Base-by-base conservation (phyloP, 164 flowering plant species). In the Malania oleifera region DNA sequence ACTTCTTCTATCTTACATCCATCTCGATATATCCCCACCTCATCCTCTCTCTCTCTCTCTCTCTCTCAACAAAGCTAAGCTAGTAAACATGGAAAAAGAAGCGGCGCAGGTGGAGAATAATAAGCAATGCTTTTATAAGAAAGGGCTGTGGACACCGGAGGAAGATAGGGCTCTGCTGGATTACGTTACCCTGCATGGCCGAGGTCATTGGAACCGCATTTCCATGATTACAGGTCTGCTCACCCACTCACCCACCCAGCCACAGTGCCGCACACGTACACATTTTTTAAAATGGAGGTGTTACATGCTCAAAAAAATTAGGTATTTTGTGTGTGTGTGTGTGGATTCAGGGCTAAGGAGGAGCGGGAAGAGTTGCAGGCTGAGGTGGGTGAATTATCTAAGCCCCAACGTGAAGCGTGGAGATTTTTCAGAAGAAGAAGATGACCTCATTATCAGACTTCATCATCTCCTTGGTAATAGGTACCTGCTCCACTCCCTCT, bases 361-460 rank as follows among this genome's bases (percentile, higher is more conserved):
- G 68, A 61, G 80, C 49, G 80, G 80, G 46, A 75, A 75, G 67
- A 75, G 80, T 48, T 75, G 80, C 65, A 66, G 80, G 61, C 45
- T 72, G 39, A 63, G 80, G 62, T 72, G 80, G 80, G 59, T 75
- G 62, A 75, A 75, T 45, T 72, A 75, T 49, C 54, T 75, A n/a
- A 47, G 76, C 46, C 79, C 79, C 0, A 61, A 28, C 40, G 72
- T 75, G 40, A 75, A 75, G 31, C 35, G 58, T 41, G 76, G 74
- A 10, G 37, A 65, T 29, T 75, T 75, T 24, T 60, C 66, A 7
- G 72, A 64, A 39, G 57, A 75, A 55, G 80, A 75, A 70, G 76
- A 75, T 7, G 79, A 75, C 29, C 76, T 75, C 43, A 75, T 75
- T 38, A 67, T 72, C 41, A 65, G 79, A 60, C 75, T 75, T 58